Conservation (phyloP, 2,329 filamentous ascomycete species). For the Tolypocladium tundrense region DNA sequence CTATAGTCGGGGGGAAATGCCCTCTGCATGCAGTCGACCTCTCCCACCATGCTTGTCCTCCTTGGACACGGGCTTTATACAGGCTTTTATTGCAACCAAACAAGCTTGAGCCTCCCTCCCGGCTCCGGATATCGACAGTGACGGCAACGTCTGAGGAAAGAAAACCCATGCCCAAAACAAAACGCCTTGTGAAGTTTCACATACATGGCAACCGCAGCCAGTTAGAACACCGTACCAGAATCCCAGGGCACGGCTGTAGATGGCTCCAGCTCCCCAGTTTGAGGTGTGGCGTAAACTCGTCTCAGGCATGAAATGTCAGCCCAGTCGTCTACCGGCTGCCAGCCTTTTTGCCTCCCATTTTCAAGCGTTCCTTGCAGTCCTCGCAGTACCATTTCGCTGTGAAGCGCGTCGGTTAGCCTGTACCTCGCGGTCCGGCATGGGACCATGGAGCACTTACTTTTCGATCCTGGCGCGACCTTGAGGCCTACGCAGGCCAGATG, state of each 20-base stretch:
- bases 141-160: neutral
- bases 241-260: neutral
- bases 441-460: slow-evolving; percentile 42
- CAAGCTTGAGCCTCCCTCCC: neutral
- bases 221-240: neutral
- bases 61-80: neutral
- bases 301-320: neutral
- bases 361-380: slow-evolving; percentile 61
- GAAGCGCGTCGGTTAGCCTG: neutral
- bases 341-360: slow-evolving; percentile 42
- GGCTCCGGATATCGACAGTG: neutral
- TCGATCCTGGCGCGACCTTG: slow-evolving; percentile 66
- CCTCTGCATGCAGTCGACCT: neutral
- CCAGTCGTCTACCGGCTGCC: slow-evolving; percentile 29
- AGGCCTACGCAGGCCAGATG: slow-evolving; percentile 73
- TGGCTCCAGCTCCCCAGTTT: neutral
- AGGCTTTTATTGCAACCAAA: neutral
- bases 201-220: neutral
- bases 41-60: neutral
- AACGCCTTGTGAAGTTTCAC: neutral
- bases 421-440: neutral
- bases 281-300: neutral
- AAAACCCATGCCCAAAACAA: neutral
- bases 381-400: slow-evolving; percentile 75
- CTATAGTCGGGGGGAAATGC: neutral